Evolutionary conservation across 1,284 basidiomycete genomes (phyloP), one percentile per base, ranked within the genome.

Genomic region (Moesziomyces sp.): DNA sequence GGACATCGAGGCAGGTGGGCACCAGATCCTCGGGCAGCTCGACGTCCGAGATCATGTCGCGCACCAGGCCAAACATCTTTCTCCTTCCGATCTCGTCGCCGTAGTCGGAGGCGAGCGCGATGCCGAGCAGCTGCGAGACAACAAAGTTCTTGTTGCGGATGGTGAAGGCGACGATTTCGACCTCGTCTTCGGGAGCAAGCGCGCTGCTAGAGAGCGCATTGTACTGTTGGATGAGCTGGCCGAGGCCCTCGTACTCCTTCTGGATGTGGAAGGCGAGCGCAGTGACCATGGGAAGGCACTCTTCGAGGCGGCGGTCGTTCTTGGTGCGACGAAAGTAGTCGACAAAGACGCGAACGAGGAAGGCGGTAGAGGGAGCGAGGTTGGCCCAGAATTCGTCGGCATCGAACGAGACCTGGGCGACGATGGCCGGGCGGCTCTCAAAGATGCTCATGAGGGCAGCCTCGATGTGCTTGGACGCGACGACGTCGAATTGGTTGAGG

Each of bases 61-160:
- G 73, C 11, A 84, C 78, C 7, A 83, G 66, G 44, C 62, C 67
- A 80, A 96, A 96, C 87, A 97, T 92, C 85, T 94, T 95, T 64
- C 95, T 87, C 61, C 96, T 85, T 10, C 97, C 95, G 78, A 95
- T 94, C 85, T 99, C 94, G 85, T 99, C 97, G 30, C 90, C 90
- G 77, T 95, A 98, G 85, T 98, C 96, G 46, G 94, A 87, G 65
- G 91, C 90, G 30, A 94, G 88, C 0, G 92, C 91, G 54, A 97
- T 88, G 57, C 89, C 89, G 40, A 97, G 87, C 76, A 98, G 80
- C 82, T 97, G 93, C 2, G 90, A 88, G 34, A 97, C 88, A 16
- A 95, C 86, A 68, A 94, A 91, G 64, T 92, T 90, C 51, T 86
- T 86, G 54, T 85, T 84, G 28, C 79, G 62, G 38, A 75, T 76